Conservation (phyloP, 148 eudicot genomes). For the Euryodendron excelsum region DNA sequence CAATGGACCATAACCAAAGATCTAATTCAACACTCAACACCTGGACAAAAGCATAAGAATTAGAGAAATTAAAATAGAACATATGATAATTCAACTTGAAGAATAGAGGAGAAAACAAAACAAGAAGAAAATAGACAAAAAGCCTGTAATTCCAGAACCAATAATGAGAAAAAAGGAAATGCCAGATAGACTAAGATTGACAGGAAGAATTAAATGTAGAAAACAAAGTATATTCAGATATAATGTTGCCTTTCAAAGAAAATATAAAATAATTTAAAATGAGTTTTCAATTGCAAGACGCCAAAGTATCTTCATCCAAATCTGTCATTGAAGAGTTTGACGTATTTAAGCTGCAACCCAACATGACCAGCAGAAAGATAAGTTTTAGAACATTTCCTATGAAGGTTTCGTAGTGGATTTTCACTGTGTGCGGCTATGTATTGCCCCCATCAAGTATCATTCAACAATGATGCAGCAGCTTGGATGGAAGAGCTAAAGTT, state of each 20-base stretch:
- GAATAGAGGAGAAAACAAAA: neutral
- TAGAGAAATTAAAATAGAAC: neutral
- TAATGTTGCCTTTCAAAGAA: neutral
- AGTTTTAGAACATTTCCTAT: neutral
- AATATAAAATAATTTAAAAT: neutral
- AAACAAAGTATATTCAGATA: neutral
- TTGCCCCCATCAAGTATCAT: neutral
- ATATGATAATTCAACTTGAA: neutral
- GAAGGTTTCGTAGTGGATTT: neutral
- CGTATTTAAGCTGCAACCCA: neutral
- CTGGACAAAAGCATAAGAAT: slow-evolving; percentile 29
- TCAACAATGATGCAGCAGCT: neutral
- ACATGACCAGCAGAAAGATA: neutral
- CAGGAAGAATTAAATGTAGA: neutral
- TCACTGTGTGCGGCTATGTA: neutral
- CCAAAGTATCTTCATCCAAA: neutral
- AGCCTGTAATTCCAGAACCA: neutral
- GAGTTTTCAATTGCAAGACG: neutral
- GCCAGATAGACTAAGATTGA: neutral
- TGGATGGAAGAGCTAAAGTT: neutral
- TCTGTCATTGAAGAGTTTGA: neutral
- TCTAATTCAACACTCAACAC: slow-evolving; percentile 86
- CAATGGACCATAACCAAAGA: slow-evolving; percentile 86
- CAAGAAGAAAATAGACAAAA: neutral
- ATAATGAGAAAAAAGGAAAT: neutral